A percentile compares a stretch with the other conserved stretches of the same genome.
phyloP scores from a whole-genome alignment of 306 rosid species.

The Castanea crenata region DNA sequence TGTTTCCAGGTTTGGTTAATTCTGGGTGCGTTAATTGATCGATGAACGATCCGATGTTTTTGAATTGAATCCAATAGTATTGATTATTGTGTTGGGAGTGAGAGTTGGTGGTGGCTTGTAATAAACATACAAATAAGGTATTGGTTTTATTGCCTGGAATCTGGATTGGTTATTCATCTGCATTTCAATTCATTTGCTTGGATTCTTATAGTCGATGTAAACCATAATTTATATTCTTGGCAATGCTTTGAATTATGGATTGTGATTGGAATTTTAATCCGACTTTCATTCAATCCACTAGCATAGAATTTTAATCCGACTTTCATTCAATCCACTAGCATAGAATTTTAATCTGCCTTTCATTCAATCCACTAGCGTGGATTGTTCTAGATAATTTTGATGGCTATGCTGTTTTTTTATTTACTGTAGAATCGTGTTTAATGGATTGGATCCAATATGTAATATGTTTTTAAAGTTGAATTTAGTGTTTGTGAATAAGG shows the following conservation, averaged over 20 bases:
- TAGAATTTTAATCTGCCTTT: constrained; percentile 11
- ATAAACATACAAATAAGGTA: constrained; percentile 41
- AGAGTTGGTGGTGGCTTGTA: constrained; percentile 51
- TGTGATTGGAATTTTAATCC: constrained; percentile 21
- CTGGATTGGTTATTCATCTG: constrained; percentile 26
- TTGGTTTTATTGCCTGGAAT: constrained; percentile 24
- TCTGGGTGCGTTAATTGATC: constrained; percentile 56
- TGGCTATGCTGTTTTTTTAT: constrained; percentile 3
- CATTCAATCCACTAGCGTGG: constrained; percentile 9
- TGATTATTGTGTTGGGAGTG: constrained; percentile 43
- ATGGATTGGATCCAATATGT: constrained; percentile 41
- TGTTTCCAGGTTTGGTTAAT: constrained; percentile 49
- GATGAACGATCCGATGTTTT: constrained; percentile 72
- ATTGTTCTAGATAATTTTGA: constrained; percentile 13
- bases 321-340: constrained; percentile 21
- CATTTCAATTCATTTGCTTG: constrained; percentile 33
- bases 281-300: constrained; percentile 24
- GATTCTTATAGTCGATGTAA: constrained; percentile 16
- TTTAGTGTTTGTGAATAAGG: constrained; percentile 7
- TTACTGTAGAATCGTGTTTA: constrained; percentile 3
- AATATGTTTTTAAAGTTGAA: constrained; percentile 3
- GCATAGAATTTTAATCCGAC: constrained; percentile 3
- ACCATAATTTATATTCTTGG: constrained; percentile 20
- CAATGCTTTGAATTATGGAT: constrained; percentile 34
- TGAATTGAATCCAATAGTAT: constrained; percentile 56